These are phyloP conservation scores for Xylaria sp. DNA, from an alignment of 2,329 filamentous ascomycete species.

Conservation along the genomic window DNA sequence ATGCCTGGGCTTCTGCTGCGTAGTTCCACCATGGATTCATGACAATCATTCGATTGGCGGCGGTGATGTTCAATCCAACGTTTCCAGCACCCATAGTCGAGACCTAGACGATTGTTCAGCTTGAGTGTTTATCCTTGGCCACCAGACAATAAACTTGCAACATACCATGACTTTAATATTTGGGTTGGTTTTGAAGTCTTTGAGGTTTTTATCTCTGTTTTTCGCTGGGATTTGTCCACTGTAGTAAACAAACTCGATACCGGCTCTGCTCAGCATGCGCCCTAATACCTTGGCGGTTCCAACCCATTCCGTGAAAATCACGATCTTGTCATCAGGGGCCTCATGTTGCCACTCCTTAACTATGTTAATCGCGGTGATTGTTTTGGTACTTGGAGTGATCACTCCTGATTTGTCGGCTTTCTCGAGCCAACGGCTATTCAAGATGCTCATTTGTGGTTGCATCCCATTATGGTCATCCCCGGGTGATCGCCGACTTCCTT, in stretches of 20 bases:
- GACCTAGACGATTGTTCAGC: constrained; percentile 46
- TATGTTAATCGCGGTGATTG: background rate
- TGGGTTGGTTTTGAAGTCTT: constrained; percentile 35
- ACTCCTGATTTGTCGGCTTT: constrained; percentile 2
- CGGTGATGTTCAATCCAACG: constrained; percentile 54
- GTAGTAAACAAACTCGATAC: constrained; percentile 53
- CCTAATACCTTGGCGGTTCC: constrained; percentile 50
- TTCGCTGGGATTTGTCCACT: constrained; percentile 42
- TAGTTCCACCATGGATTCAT: constrained; percentile 71
- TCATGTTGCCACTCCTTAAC: constrained; percentile 15
- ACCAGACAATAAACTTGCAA: background rate
- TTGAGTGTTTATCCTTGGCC: constrained; percentile 1
- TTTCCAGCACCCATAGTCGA: constrained; percentile 51
- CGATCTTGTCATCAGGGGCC: constrained; percentile 29
- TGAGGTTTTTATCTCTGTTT: constrained; percentile 39
- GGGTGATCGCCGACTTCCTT: background rate
- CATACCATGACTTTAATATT: constrained; percentile 52
- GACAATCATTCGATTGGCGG: constrained; percentile 64
- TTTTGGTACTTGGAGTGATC: constrained; percentile 27
- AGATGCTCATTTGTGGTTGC: constrained; percentile 11
- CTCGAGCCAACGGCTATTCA: constrained; percentile 13
- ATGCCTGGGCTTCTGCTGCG: constrained; percentile 68
- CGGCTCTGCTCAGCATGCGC: constrained; percentile 47
- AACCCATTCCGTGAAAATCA: constrained; percentile 42
- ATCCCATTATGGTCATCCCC: constrained; percentile 29